Percentiles rank a stretch among this genome's conserved stretches.
Evolutionary conservation across 805 yeast species (phyloP).

Genomic region (Zygoascus bituminiphila): DNA sequence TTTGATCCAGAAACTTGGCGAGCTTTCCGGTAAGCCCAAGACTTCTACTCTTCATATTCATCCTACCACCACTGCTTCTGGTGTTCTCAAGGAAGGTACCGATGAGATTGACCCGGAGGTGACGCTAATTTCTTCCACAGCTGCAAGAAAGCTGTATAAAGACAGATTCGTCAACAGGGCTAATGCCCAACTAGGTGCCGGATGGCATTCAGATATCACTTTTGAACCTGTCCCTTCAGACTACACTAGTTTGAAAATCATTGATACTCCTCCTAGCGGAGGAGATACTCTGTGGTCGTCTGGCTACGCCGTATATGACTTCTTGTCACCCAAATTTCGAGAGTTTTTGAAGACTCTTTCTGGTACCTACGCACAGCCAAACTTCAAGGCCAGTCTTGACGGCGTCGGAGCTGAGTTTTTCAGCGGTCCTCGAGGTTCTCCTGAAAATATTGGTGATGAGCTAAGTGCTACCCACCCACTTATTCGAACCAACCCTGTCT

Average conservation of each 20-base stretch:
- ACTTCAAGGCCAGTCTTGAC: constrained; percentile 11
- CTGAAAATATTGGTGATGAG: constrained; percentile 24
- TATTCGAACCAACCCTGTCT: constrained; percentile 57
- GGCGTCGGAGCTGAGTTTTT: constrained; percentile 15
- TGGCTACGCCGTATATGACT: constrained; percentile 47
- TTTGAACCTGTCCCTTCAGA: constrained; percentile 74
- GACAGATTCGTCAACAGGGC: not conserved
- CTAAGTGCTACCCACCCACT: constrained; percentile 40
- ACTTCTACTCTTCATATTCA: constrained; percentile 26
- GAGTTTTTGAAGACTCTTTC: constrained; percentile 35
- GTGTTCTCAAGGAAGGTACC: constrained; percentile 18
- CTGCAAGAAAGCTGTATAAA: constrained; percentile 8
- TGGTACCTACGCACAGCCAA: constrained; percentile 18
- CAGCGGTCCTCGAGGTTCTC: constrained; percentile 23
- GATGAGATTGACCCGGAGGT: constrained; percentile 25
- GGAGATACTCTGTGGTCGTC: constrained; percentile 54
- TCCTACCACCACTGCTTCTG: constrained; percentile 28
- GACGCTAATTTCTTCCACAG: constrained; percentile 20
- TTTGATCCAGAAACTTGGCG: constrained; percentile 23
- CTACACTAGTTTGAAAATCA: constrained; percentile 54
- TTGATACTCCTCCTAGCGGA: constrained; percentile 47
- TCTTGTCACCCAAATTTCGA: constrained; percentile 42
- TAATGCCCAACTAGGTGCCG: constrained; percentile 17
- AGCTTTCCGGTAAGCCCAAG: constrained; percentile 25
- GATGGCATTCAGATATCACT: constrained; percentile 72